Base-by-base conservation (phyloP, 805 yeast species). In the Saccharomycopsis sp. region DNA sequence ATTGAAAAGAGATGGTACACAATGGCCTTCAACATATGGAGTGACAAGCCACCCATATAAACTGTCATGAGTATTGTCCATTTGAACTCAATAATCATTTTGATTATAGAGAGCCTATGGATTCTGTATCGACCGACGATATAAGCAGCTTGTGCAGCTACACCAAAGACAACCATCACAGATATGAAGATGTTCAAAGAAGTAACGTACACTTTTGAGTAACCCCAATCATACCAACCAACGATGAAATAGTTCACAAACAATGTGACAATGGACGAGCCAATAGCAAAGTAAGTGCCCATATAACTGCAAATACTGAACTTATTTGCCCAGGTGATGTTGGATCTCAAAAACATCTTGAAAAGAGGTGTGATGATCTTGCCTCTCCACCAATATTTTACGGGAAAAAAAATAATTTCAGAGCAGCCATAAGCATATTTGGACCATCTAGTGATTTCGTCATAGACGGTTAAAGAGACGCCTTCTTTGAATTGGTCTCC, bases 161-260 rank as follows among this genome's bases (percentile, higher is more conserved):
- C 9, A n/a, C 48, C 48, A 18, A 44, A 44, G 7, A 44, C 48
- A 44, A 44, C 18, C 48, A 44, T 18, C 48, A 44, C 48, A 44
- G 48, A 4, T 12, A 44, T 44, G 12, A 44, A 44, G 16, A 44
- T 44, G 16, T 44, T 18, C 21, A 44, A 44, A 4, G 48, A 44
- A 12, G 5, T 44, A 16, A 16, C 21, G 21, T 44, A 44, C 8
- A 44, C 16, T 44, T 18, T 44, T 12, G 18, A n/a, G 21, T 44
- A 44, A 5, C 48, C 48, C 18, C 21, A 44, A 44, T 44, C 21
- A 12, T 44, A 44, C 48, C 48, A 44, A 44, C 48, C 48, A 44
- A 44, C 48, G 48, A 44, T 44, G 48, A 44, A 44, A 44, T 44
- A 44, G 21, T 44, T 44, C 18, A 44, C 48, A 44, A 44, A n/a